phyloP scores from a whole-genome alignment of 1,139 yeast genomes.

The Nakaseomyces glabratus region DNA sequence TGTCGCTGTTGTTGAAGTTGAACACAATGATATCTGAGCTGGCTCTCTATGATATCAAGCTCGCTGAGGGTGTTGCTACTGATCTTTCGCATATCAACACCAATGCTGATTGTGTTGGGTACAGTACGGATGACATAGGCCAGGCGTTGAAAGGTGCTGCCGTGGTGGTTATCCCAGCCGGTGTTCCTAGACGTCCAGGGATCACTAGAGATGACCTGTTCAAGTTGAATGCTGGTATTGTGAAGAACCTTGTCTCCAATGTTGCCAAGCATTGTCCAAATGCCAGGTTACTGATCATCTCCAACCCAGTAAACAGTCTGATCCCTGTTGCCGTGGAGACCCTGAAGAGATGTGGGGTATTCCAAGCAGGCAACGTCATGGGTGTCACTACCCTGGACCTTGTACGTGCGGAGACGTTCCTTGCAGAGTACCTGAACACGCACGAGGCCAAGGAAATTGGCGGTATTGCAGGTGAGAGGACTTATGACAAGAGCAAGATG shows the following conservation, averaged over 20 bases:
- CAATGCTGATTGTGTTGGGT: conserved; percentile 31
- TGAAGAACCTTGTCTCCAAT: conserved; percentile 49
- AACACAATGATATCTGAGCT: conserved; percentile 47
- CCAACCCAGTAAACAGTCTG: conserved; percentile 69
- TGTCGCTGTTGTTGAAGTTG: conserved; percentile 54
- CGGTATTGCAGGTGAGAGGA: conserved; percentile 9
- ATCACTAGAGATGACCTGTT: conserved; percentile 73
- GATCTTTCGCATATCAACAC: conserved; percentile 67
- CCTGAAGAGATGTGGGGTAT: conserved; percentile 41
- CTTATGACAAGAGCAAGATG: conserved; percentile 30
- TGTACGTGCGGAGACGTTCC: conserved; percentile 61
- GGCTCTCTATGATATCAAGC: conserved; percentile 57
- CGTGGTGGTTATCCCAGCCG: conserved; percentile 70
- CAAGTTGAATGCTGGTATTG: conserved; percentile 63
- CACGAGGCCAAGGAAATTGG: conserved; percentile 11
- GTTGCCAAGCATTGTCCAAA: conserved; percentile 51
- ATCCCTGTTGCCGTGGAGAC: conserved; percentile 72
- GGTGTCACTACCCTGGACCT: conserved; percentile 69
- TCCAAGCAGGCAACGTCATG: conserved; percentile 54
- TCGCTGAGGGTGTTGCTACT: conserved; percentile 64
- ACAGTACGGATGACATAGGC: conserved; percentile 42
- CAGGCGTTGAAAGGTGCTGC: conserved; percentile 48
- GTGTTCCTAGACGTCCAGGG: conserved; percentile 72
- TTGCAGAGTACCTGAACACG: conserved; percentile 33
- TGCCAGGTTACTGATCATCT: conserved; percentile 57